Evolutionary conservation across 2,329 filamentous ascomycete species (phyloP).

Genomic region (Paracoccidioides brasiliensis): DNA sequence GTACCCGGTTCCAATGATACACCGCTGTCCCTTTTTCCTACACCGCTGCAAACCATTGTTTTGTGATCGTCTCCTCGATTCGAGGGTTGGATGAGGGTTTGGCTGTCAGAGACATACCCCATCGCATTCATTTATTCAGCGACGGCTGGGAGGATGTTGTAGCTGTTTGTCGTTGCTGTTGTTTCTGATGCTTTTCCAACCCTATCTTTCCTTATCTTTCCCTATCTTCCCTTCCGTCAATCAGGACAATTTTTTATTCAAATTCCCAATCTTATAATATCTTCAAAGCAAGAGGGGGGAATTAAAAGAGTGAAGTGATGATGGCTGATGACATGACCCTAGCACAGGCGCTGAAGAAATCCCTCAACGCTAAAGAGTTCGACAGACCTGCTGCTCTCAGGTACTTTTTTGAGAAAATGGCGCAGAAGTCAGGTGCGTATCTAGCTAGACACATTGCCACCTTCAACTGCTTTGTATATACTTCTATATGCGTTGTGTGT

Average conservation of each 20-base stretch:
- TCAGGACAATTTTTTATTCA: not conserved
- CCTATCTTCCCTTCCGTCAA: not conserved
- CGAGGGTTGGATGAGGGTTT: not conserved
- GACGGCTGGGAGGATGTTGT: not conserved
- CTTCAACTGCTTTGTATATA: not conserved
- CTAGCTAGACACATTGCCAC: not conserved
- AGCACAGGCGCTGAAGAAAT: not conserved
- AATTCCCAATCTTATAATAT: too few relatives aligned
- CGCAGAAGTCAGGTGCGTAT: constrained; percentile 29
- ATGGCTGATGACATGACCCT: not conserved
- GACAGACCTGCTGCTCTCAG: constrained; percentile 3
- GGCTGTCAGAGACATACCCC: too few relatives aligned
- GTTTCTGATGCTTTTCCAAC: not conserved
- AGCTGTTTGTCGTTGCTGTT: not conserved
- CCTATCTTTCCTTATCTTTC: not conserved
- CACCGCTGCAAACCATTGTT: too few relatives aligned
- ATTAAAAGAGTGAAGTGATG: not conserved
- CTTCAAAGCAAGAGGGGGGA: not conserved
- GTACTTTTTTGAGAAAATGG: constrained; percentile 15
- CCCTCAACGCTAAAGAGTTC: not conserved
- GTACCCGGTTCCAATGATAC: too few relatives aligned
- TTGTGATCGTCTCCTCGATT: not conserved
- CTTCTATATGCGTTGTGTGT: not conserved
- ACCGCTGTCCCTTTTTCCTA: too few relatives aligned
- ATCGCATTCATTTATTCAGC: not conserved